Evolutionary conservation across 2,329 filamentous ascomycete species (phyloP).

Genomic region (Talaromyces sp.): DNA sequence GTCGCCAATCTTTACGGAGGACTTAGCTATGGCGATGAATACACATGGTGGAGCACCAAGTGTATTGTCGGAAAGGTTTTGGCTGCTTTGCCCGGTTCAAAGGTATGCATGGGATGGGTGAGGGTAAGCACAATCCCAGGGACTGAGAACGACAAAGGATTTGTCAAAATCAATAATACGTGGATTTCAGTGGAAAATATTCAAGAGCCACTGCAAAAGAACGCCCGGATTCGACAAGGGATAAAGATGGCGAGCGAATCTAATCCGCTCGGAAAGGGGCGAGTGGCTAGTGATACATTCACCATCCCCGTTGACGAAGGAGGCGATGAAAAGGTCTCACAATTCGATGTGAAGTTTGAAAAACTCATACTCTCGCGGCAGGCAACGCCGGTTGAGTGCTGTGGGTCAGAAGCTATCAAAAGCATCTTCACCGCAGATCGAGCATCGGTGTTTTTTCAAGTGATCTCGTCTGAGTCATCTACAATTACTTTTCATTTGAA

Average conservation of each 20-base stretch:
- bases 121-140: slow-evolving; percentile 40
- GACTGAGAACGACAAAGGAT: neutral
- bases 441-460: slow-evolving; percentile 28
- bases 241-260: slow-evolving; percentile 38
- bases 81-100: slow-evolving; percentile 42
- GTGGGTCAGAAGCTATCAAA: slow-evolving; percentile 18
- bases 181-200: slow-evolving; percentile 50
- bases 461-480: neutral
- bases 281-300: slow-evolving; percentile 37
- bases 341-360: slow-evolving; percentile 20
- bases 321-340: slow-evolving; percentile 20
- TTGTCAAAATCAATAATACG: slow-evolving; percentile 37
- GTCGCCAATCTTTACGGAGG: slow-evolving; percentile 54
- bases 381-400: slow-evolving; percentile 16
- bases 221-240: slow-evolving; percentile 45
- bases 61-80: slow-evolving; percentile 55
- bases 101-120: slow-evolving; percentile 57
- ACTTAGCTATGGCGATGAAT: slow-evolving; percentile 46
- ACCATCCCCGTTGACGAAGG: slow-evolving; percentile 36
- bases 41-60: slow-evolving; percentile 57
- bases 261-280: slow-evolving; percentile 39
- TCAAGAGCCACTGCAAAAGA: slow-evolving; percentile 19
- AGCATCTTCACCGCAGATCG: slow-evolving; percentile 24
- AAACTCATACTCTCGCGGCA: neutral
- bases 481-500: slow-evolving; percentile 41